phyloP scores from a whole-genome alignment of 352 stramenopile species.

The Albugo candida region DNA sequence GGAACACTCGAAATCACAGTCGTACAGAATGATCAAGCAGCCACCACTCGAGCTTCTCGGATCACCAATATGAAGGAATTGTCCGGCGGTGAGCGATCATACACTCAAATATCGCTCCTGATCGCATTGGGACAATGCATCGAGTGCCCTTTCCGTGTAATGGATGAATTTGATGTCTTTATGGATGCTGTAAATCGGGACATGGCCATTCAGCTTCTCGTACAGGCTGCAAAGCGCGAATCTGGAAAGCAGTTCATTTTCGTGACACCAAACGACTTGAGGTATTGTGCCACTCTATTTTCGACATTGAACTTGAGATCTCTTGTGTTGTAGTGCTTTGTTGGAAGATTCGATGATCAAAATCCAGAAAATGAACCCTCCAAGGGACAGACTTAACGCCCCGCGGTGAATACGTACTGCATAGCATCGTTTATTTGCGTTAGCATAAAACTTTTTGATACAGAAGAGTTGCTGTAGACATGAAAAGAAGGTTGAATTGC shows the following conservation, averaged over 20 bases:
- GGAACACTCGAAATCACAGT: slow-evolving; percentile 62
- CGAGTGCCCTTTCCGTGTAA: slow-evolving; percentile 89
- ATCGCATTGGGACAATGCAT: slow-evolving; percentile 85
- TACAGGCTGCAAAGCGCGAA: slow-evolving; percentile 65
- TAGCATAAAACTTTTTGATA: too few relatives aligned
- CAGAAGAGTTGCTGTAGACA: too few relatives aligned
- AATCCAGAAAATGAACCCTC: slow-evolving; percentile 78
- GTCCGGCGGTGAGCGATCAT: slow-evolving; percentile 92
- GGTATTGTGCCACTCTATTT: slow-evolving; percentile 16
- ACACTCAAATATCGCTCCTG: slow-evolving; percentile 92
- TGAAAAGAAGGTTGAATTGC: too few relatives aligned
- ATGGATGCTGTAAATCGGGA: slow-evolving; percentile 95
- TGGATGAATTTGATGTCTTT: slow-evolving; percentile 99
- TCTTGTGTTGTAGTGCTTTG: slow-evolving; percentile 23
- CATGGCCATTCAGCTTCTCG: slow-evolving; percentile 88
- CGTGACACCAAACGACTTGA: slow-evolving; percentile 75
- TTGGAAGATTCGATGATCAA: slow-evolving; percentile 57
- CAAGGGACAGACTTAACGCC: slow-evolving; percentile 52
- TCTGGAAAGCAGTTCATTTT: slow-evolving; percentile 78
- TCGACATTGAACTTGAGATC: slow-evolving; percentile 1
- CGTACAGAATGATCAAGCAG: slow-evolving; percentile 53
- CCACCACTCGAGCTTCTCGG: slow-evolving; percentile 42
- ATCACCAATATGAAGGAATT: slow-evolving; percentile 93
- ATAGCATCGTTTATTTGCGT: too few relatives aligned
- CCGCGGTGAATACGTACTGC: not conserved